Evolutionary conservation across 2,329 filamentous ascomycete species (phyloP), one percentile per base, ranked within the genome.

Genomic region (Talaromyces verruculosus): DNA sequence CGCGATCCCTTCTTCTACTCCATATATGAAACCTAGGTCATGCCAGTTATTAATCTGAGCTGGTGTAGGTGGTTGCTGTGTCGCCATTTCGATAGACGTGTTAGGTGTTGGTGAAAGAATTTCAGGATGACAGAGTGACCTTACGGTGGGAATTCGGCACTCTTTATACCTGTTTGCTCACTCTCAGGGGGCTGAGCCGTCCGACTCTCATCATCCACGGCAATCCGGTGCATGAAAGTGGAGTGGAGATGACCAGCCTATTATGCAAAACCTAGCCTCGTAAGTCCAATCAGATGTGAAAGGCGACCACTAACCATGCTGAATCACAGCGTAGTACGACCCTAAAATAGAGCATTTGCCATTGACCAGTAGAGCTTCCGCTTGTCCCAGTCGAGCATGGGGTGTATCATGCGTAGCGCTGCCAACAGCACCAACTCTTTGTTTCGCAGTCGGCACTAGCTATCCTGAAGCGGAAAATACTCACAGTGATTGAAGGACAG

Each of bases 391-490:
- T 39, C 33, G 53, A 58, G 53, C 53, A 58, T 39, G 55, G 55
- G 55, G 33, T 58, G 55, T 58, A 58, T 58, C 55, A 59, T 59
- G 55, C 55, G 33, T 59, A 17, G 55, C 45, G 22, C 45, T 47
- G 45, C 45, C 19, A 47, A 47, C 45, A 61, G 41, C 39, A 45
- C 39, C 58, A 33, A 47, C 22, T 61, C 25, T 37, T 35, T 6
- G 43, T 61, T 61, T 5, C 28, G n/a, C n/a, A 61, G 43, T 37
- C 59, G 43, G 59, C 43, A 5, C 41, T 30, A 30, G 25, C 47
- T n/a, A 51, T 51, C 47, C 19, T 15, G 10, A 47, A 47, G 43
- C 19, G 43, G 19, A 43, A 45, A 41, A 61, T 61, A 47, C 39
- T 51, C 59, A 61, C 28, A 3, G 59, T 51, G 11, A 61, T 2